phyloP scores from a whole-genome alignment of 345 rosid genomes.

The Dipteronia dyeriana region DNA sequence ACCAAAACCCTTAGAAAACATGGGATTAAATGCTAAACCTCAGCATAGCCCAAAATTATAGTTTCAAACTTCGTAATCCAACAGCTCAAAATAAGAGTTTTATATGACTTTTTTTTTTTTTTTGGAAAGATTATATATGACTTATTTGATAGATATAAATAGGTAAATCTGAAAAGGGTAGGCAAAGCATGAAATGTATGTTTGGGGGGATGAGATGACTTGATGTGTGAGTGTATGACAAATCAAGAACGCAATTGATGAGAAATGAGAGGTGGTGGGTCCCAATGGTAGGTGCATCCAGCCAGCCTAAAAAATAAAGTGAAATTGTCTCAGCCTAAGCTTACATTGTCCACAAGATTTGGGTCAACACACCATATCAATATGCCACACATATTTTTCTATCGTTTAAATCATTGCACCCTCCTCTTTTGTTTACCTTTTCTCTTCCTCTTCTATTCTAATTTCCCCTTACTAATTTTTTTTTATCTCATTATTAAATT shows the following conservation, averaged over 20 bases:
- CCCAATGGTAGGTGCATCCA: slow-evolving; percentile 34
- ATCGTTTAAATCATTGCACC: background rate
- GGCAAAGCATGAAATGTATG: slow-evolving; percentile 10
- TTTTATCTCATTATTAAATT: background rate
- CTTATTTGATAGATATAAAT: too few species aligned
- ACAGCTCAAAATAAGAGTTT: too few species aligned
- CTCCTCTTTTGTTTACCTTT: background rate
- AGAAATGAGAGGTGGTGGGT: slow-evolving; percentile 21
- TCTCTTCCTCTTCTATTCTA: background rate
- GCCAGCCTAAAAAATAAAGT: slow-evolving; percentile 19
- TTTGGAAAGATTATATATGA: too few species aligned
- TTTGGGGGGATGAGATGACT: background rate
- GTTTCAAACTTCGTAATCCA: too few species aligned
- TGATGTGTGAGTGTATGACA: slow-evolving; percentile 35
- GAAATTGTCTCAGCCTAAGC: slow-evolving; percentile 14
- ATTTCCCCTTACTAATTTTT: background rate
- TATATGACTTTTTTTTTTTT: too few species aligned
- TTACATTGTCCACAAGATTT: slow-evolving; percentile 24
- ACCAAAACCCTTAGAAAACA: too few species aligned
- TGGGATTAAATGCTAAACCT: too few species aligned
- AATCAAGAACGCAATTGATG: background rate
- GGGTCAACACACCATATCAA: slow-evolving; percentile 16
- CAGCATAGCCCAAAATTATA: too few species aligned
- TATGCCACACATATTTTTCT: background rate
- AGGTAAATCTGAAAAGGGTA: background rate